These are phyloP conservation scores for Schizophyllum commune DNA, from an alignment of 1,284 basidiomycete genomes.

Conservation along the genomic window DNA sequence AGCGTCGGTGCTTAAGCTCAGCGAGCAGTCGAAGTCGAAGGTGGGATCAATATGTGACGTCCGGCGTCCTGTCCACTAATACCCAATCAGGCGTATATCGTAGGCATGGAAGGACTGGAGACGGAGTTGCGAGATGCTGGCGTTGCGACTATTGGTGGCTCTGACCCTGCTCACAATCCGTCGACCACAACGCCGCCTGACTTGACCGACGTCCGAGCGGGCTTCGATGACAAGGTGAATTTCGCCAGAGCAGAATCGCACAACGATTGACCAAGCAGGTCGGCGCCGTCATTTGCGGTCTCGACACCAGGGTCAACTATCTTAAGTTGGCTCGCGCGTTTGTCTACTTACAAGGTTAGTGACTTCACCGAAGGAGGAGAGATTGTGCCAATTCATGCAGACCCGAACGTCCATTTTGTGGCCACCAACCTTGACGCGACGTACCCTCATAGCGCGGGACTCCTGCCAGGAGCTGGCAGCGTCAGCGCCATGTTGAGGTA, in stretches of 20 bases:
- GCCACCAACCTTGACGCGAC: slow-evolving; percentile 93
- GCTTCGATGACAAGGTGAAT: not conserved
- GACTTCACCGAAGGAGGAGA: too few species aligned
- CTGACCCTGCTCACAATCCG: slow-evolving; percentile 40
- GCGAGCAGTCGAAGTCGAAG: slow-evolving; percentile 69
- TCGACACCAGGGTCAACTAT: slow-evolving; percentile 79
- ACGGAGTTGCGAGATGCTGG: slow-evolving; percentile 88
- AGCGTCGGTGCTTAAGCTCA: slow-evolving; percentile 82
- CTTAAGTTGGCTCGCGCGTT: slow-evolving; percentile 92
- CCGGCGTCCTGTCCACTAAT: too few species aligned
- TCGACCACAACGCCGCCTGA: not conserved
- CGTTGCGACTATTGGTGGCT: slow-evolving; percentile 77
- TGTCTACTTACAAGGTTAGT: slow-evolving; percentile 69
- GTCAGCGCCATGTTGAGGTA: slow-evolving; percentile 79
- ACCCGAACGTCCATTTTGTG: slow-evolving; percentile 80
- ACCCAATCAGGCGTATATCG: slow-evolving; percentile 67
- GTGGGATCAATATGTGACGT: too few species aligned
- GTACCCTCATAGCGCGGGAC: slow-evolving; percentile 75
- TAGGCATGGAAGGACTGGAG: slow-evolving; percentile 90
- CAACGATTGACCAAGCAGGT: slow-evolving; percentile 50
- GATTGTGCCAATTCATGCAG: too few species aligned
- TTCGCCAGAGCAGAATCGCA: not conserved
- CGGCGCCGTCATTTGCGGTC: slow-evolving; percentile 87
- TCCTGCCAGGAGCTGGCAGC: slow-evolving; percentile 81
- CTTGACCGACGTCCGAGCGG: not conserved